Conservation (phyloP, 2,329 filamentous ascomycete species). For the Botrytis elliptica region DNA sequence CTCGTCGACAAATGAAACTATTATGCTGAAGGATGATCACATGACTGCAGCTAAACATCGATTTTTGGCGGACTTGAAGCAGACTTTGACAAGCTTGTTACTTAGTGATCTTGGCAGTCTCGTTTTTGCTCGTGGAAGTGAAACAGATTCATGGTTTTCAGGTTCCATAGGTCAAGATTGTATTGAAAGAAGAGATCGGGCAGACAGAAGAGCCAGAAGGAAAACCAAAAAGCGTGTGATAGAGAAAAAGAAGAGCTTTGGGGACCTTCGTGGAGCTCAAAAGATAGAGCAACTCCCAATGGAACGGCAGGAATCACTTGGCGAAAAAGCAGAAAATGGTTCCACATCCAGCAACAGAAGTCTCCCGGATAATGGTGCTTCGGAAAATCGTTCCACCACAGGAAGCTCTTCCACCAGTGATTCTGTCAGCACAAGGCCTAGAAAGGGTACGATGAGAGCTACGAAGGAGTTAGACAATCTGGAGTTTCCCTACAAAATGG, state of each 20-base stretch:
- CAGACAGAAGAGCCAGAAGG: slow-evolving; percentile 33
- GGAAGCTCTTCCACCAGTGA: slow-evolving; percentile 37
- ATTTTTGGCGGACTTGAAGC: slow-evolving; percentile 76
- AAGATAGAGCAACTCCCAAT: slow-evolving; percentile 38
- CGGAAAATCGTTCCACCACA: slow-evolving; percentile 31
- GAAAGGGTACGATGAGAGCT: slow-evolving; percentile 26
- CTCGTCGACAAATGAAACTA: slow-evolving; percentile 65
- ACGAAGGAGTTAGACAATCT: slow-evolving; percentile 37
- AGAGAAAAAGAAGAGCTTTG: slow-evolving; percentile 68
- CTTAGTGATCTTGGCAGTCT: slow-evolving; percentile 86
- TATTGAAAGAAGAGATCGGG: slow-evolving; percentile 58
- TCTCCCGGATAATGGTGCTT: slow-evolving; percentile 29
- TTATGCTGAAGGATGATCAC: slow-evolving; percentile 55
- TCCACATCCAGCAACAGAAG: slow-evolving; percentile 26
- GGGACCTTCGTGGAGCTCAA: slow-evolving; percentile 57
- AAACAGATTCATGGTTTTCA: slow-evolving; percentile 85
- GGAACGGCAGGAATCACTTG: slow-evolving; percentile 30
- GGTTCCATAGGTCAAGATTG: slow-evolving; percentile 64
- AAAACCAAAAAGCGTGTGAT: slow-evolving; percentile 54
- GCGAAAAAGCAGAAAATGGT: slow-evolving; percentile 33
- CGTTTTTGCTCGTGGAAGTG: slow-evolving; percentile 79
- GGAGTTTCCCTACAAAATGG: slow-evolving; percentile 77
- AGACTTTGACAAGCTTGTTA: slow-evolving; percentile 78
- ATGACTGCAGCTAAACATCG: slow-evolving; percentile 67
- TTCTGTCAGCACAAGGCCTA: slow-evolving; percentile 22